Conservation (phyloP, 495 filamentous ascomycete species). For the Hypomontagnella submonticulosa region DNA sequence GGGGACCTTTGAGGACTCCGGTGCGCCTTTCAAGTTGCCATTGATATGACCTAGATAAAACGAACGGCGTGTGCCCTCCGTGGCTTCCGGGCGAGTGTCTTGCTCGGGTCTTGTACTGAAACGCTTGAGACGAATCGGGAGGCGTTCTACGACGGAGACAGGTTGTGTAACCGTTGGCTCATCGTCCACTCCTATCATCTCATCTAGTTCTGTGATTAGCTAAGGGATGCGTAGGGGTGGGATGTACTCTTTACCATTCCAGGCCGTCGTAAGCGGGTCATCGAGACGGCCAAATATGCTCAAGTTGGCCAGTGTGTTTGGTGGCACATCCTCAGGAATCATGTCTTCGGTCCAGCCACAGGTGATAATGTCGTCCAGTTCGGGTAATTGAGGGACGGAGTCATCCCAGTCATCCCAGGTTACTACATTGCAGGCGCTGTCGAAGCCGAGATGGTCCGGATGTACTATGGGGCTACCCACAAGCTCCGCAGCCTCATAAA, state of each 20-base stretch:
- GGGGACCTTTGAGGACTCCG: slow-evolving; percentile 24
- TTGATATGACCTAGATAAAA: background rate
- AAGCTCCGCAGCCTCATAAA: slow-evolving; percentile 2
- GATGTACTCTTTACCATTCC: slow-evolving; percentile 22
- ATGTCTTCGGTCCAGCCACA: background rate
- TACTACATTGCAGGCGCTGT: slow-evolving; percentile 2
- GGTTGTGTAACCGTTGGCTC: background rate
- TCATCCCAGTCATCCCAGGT: slow-evolving; percentile 14
- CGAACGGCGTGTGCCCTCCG: background rate
- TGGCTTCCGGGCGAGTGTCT: background rate
- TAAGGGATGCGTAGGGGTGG: background rate
- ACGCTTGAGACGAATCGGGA: slow-evolving; percentile 18
- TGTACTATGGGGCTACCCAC: background rate
- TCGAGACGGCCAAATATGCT: slow-evolving; percentile 33
- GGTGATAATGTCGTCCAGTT: slow-evolving; percentile 29
- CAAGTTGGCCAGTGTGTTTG: slow-evolving; percentile 22
- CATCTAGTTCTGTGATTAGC: slow-evolving; percentile 11
- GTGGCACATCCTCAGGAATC: slow-evolving; percentile 1
- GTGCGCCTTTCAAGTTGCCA: background rate
- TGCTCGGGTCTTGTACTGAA: background rate
- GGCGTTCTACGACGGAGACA: slow-evolving; percentile 3
- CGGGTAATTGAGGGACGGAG: slow-evolving; percentile 36
- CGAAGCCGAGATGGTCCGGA: background rate
- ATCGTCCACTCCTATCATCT: background rate
- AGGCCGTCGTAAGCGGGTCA: background rate